Base-by-base conservation (phyloP, 2,329 filamentous ascomycete species). In the Rhynchosporium agropyri region DNA sequence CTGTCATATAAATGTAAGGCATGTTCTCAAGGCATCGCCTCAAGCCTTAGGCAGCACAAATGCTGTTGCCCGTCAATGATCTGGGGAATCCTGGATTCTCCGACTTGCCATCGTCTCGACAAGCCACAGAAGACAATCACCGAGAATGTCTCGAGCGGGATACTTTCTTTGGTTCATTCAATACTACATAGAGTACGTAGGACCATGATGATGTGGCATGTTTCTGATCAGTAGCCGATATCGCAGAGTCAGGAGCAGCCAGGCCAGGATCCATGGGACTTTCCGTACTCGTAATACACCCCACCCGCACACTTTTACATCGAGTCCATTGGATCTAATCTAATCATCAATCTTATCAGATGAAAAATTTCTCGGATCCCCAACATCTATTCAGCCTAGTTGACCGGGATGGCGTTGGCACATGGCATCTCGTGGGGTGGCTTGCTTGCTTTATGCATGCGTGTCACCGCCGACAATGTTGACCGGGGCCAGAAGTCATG, bases 301-400 rank as follows among this genome's bases (percentile, higher is more conserved):
- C 10, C 20, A 20, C 20, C 20, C 20, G 20, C 20, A 20, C 20
- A 20, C 20, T 20, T 20, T 20, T 20, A 20, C 20, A 20, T 20
- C 20, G 20, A 20, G 20, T 20, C 20, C 20, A 20, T 54, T 42
- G 51, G 51, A 42, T 54, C 38, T 54, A 40, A 54, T 54, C 51
- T 54, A 54, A 64, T 64, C 63, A 62, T 58, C 40, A 54, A 64
- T 64, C 63, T 64, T 58, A 64, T 64, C 63, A 62, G 63, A 64
- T 64, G 59, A 64, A 59, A 59, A 59, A 51, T 51, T 45, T 59
- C 51, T 42, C 28, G 8, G 20, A 36, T 9, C 0, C n/a, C 4
- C 51, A 28, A 40, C 36, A 29, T 54, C 36, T 9, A 54, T 28
- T 28, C 51, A 4, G 51, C 40, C 51, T 28, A 42, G 50, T 20